These are phyloP conservation scores for Leccinum ochraceum DNA, from an alignment of 768 basidiomycete species.

Conservation along the genomic window DNA sequence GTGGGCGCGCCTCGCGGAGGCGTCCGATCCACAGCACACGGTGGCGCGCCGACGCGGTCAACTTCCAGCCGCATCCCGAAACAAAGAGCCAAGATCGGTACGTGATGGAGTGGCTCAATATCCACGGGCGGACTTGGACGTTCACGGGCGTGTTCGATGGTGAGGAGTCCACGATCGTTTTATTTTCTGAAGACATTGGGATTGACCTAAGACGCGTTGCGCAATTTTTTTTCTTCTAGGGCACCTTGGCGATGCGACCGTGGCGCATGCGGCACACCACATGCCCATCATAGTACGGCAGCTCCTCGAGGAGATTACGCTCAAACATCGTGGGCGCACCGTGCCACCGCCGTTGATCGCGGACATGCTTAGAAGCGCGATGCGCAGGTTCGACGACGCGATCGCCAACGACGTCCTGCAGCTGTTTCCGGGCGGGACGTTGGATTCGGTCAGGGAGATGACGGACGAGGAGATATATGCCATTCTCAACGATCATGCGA, in stretches of 20 bases:
- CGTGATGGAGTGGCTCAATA: constrained; percentile 54
- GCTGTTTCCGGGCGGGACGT: constrained; percentile 52
- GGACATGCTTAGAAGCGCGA: constrained; percentile 56
- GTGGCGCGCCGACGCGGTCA: constrained; percentile 57
- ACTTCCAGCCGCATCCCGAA: constrained; percentile 62
- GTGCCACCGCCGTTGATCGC: constrained; percentile 53
- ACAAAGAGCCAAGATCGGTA: constrained; percentile 65
- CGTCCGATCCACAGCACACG: constrained; percentile 52
- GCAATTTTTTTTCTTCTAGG: constrained; percentile 32
- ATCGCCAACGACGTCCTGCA: constrained; percentile 66
- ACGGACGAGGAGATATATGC: constrained; percentile 56
- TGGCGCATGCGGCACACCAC: constrained; percentile 67
- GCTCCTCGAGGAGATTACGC: constrained; percentile 47
- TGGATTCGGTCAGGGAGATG: constrained; percentile 50
- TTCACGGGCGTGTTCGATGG: constrained; percentile 74
- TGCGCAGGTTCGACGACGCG: constrained; percentile 63
- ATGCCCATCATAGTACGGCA: constrained; percentile 67
- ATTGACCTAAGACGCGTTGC: constrained; percentile 8
- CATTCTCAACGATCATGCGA: constrained; percentile 64
- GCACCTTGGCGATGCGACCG: constrained; percentile 69
- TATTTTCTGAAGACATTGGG: neutral
- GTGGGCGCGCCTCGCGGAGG: constrained; percentile 50
- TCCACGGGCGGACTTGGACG: constrained; percentile 59
- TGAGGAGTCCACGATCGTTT: constrained; percentile 30
- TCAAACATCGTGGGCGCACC: constrained; percentile 39